Percentiles rank a stretch among this genome's conserved stretches.
Conservation (phyloP, 2,329 filamentous ascomycete species). For the Alternaria metachromatica region DNA sequence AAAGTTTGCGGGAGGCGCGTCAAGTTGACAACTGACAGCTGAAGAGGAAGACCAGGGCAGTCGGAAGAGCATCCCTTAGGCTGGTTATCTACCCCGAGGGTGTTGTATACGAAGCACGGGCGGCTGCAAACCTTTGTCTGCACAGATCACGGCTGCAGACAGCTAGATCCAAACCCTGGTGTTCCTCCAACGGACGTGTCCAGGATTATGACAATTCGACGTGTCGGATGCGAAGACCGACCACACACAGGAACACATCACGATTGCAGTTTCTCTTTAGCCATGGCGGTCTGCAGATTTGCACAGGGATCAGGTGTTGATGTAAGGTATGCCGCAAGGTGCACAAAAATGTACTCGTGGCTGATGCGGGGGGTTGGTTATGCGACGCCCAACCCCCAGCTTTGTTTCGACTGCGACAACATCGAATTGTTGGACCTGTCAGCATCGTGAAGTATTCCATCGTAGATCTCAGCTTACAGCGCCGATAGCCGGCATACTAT, state of each 20-base stretch:
- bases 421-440: not conserved
- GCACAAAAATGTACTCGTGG: not conserved
- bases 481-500: not conserved
- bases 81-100: not conserved
- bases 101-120: conserved; percentile 1
- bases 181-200: not conserved
- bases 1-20: not conserved
- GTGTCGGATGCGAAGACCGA: not conserved
- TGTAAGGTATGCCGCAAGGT: not conserved
- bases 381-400: conserved; percentile 1
- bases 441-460: not conserved
- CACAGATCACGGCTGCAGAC: conserved; percentile 1
- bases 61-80: not conserved
- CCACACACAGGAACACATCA: not conserved
- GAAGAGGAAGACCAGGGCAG: not conserved
- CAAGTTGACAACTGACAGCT: conserved; percentile 8
- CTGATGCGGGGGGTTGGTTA: not conserved
- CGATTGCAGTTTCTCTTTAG: not conserved
- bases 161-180: not conserved
- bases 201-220: not conserved
- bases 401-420: conserved; percentile 5
- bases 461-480: not conserved
- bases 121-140: not conserved
- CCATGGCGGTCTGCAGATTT: conserved; percentile 1
- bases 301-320: not conserved